A percentile compares a stretch with the other conserved stretches of the same genome.
Evolutionary conservation across 495 filamentous ascomycete genomes (phyloP).

Genomic region (Thermothielavioides terrestris): DNA sequence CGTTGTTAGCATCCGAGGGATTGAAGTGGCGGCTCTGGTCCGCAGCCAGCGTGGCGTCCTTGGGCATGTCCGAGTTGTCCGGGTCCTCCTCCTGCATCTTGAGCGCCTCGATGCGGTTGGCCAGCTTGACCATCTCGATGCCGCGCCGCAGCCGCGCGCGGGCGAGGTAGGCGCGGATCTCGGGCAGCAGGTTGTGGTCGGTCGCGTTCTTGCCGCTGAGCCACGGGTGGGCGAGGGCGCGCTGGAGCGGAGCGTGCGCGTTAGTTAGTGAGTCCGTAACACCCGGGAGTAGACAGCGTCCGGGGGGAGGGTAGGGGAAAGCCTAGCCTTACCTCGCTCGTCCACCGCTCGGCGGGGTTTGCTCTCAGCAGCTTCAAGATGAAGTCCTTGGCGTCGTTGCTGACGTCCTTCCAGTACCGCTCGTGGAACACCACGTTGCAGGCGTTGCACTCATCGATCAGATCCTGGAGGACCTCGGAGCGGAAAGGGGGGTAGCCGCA

Average conservation of each 20-base stretch:
- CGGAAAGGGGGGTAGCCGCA: conserved; percentile 98
- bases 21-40: conserved; percentile 38
- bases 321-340: conserved; percentile 57
- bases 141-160: conserved; percentile 83
- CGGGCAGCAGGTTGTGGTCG: conserved; percentile 93
- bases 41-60: conserved; percentile 52
- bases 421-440: conserved; percentile 95
- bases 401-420: conserved; percentile 97
- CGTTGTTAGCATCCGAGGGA: background rate
- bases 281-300: too few relatives aligned
- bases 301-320: conserved; percentile 18
- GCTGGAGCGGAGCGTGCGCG: conserved; percentile 13
- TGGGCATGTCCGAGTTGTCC: conserved; percentile 54
- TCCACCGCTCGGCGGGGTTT: conserved; percentile 64
- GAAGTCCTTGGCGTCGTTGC: conserved; percentile 91
- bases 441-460: conserved; percentile 89
- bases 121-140: conserved; percentile 93
- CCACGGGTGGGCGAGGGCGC: conserved; percentile 81
- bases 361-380: conserved; percentile 76
- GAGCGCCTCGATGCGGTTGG: conserved; percentile 93
- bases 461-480: conserved; percentile 81
- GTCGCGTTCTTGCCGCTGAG: conserved; percentile 82
- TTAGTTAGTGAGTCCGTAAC: background rate
- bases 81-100: conserved; percentile 92
- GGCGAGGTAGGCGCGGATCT: conserved; percentile 91